phyloP scores from a whole-genome alignment of 2,329 filamentous ascomycete genomes.

The Neocatenulostroma microsporum region DNA sequence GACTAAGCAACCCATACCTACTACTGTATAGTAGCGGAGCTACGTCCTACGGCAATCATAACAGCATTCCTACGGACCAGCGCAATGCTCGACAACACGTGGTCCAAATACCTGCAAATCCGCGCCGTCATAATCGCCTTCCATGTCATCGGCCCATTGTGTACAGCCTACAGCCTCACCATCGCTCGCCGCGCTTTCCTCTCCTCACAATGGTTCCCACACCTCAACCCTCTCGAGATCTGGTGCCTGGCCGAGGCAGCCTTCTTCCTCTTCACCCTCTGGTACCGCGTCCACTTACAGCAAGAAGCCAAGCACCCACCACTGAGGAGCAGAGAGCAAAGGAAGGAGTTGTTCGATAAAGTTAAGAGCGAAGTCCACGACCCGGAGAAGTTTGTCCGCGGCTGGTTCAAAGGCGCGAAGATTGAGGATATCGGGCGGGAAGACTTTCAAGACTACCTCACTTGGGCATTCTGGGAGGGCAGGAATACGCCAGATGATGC shows the following conservation, averaged over 20 bases:
- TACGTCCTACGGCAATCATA: too few species aligned
- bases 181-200: constrained; percentile 1
- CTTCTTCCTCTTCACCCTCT: constrained; percentile 50
- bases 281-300: constrained; percentile 46
- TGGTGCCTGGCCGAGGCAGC: constrained; percentile 45
- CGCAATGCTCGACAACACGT: constrained; percentile 11
- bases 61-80: neutral
- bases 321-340: constrained; percentile 38
- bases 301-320: constrained; percentile 45
- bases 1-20: too few species aligned
- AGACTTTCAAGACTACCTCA: constrained; percentile 59
- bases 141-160: constrained; percentile 11
- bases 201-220: constrained; percentile 4
- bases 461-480: constrained; percentile 59
- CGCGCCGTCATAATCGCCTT: constrained; percentile 11
- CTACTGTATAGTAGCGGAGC: too few species aligned
- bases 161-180: constrained; percentile 7
- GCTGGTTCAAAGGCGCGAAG: constrained; percentile 60
- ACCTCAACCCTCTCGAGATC: constrained; percentile 21
- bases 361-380: constrained; percentile 51
- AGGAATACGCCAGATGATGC: constrained; percentile 54
- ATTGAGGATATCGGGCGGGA: constrained; percentile 53
- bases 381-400: constrained; percentile 49
- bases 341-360: constrained; percentile 49
- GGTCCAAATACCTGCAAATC: constrained; percentile 10